Base-by-base conservation (phyloP, 1,284 basidiomycete species). In the Blastosporella zonata region DNA sequence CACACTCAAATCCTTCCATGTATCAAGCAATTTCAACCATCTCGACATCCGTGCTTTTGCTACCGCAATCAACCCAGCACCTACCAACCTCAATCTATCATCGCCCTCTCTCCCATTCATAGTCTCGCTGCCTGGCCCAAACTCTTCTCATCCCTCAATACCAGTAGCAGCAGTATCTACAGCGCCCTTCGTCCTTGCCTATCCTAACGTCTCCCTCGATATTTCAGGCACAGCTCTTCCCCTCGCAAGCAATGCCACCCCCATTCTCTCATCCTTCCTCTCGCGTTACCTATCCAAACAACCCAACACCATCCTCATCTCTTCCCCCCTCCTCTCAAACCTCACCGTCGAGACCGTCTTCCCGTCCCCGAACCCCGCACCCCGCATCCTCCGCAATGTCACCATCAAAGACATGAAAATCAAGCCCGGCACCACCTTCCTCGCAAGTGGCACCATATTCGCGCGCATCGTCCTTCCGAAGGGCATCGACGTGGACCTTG, bases 341-440 rank as follows among this genome's bases (percentile, higher is more conserved):
- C 60, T 84, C 34, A 52, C 65, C 20, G 55, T 85, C 2, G 62
- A 74, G 43, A 69, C 78, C 2, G 62, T 69, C 1, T 89, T 90
- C 60, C 88, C 87, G 7, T 75, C 77, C 0, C 84, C 84, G 0
- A 60, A 70, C 36, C 77, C 79, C 2, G 74, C 72, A 29, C 87
- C 87, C 0, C 69, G 75, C 21, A 70, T 90, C 36, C 70, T 90
- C 15, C 78, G 77, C 15, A 71, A 87, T 52, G 81, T 90, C 25
- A 84, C 82, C 2, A 83, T 90, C 49, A 74, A 73, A 22, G 75
- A 87, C 56, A 90, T 90, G 88, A 79, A 77, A 56, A 75, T 90
- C 49, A 77, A 72, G 49, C 73, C 84, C 0, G 77, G 75, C 1
- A 68, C 59, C 3, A 63, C 63, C 1, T 75, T 90, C 59, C 67